Base-by-base conservation (phyloP, 768 basidiomycete species). In the Gautieria morchelliformis region DNA sequence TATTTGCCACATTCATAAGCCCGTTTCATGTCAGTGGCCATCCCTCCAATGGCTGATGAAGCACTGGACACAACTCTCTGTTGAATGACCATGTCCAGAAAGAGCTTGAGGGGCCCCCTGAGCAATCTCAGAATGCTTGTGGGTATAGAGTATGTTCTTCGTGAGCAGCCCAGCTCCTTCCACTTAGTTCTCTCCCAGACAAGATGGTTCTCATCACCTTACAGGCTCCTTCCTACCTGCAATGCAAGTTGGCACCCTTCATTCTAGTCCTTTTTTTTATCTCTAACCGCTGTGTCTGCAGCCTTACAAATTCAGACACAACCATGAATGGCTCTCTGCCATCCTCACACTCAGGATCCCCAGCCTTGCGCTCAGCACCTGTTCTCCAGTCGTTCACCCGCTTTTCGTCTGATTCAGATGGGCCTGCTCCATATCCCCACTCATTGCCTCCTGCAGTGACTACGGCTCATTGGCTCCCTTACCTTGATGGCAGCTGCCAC, bases 181-280 rank as follows among this genome's bases (percentile, higher is more conserved):
- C 37, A 32, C 19, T 37, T 37, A 58, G 51, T 52, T 57, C 59
- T 14, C 60, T 40, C 50, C 27, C 65, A 84, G 81, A 65, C 68
- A 73, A 52, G 81, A 84, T 65, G 76, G 75, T 49, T 68, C 68
- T 24, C 84, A 84, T 67, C 83, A 85, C 63, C 75, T 85, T 27
- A 71, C 81, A 9, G 83, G 83, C 40, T 74, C 83, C 5, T 82
- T 86, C 67, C 67, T 80, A 52, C 78, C 81, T 3, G 81, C 84
- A 67, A 85, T 82, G 84, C 85, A 65, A 59, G 76, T 37, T 27
- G 27, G 5, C 3, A 3, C 27, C 5, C 5, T 42, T 49, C 12
- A 5, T 37, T 37, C 35, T 10, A 37, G 10, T 9, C 35, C 53
- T 4, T 15, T 4, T 15, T n/a, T 1, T 45, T 45, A 17, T 45